These are phyloP conservation scores for Annona cherimola DNA, from an alignment of 164 flowering plant species.

Conservation along the genomic window DNA sequence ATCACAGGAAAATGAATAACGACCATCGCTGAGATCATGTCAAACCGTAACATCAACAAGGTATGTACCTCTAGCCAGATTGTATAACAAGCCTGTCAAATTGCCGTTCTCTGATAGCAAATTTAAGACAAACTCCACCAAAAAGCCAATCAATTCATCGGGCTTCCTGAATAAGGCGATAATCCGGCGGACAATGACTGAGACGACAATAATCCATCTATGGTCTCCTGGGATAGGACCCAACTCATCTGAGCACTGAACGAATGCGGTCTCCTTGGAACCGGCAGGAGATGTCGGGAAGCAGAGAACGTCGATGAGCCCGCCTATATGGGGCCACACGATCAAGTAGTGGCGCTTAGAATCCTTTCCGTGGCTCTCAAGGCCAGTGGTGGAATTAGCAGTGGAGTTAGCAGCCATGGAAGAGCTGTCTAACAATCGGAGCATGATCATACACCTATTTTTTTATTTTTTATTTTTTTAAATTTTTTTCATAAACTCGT, in stretches of 20 bases:
- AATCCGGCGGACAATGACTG: constrained; percentile 47
- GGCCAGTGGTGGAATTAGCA: not conserved
- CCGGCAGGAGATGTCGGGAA: constrained; percentile 13
- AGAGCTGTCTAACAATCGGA: not conserved
- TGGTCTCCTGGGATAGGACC: constrained; percentile 21
- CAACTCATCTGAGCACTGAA: constrained; percentile 26
- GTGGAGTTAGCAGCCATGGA: not conserved
- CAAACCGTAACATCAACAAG: not conserved
- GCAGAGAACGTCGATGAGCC: constrained; percentile 33
- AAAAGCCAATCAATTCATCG: constrained; percentile 53
- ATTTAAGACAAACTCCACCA: constrained; percentile 60
- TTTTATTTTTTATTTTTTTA: too few relatives aligned
- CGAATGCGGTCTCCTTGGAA: constrained; percentile 21
- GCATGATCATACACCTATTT: too few relatives aligned
- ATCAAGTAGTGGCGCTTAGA: constrained; percentile 31
- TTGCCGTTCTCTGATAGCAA: constrained; percentile 56
- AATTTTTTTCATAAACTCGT: too few relatives aligned
- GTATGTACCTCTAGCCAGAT: constrained; percentile 36
- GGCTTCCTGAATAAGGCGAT: constrained; percentile 52
- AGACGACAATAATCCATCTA: constrained; percentile 59
- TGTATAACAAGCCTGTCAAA: constrained; percentile 37
- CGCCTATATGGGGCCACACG: constrained; percentile 45
- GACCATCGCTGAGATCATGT: not conserved
- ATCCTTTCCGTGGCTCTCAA: not conserved
- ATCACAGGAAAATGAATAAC: too few relatives aligned